A percentile compares a stretch with the other conserved stretches of the same genome.
These are phyloP conservation scores for Coccomyxa subellipsoidea DNA, from an alignment of 163 green algal species.

Conservation along the genomic window DNA sequence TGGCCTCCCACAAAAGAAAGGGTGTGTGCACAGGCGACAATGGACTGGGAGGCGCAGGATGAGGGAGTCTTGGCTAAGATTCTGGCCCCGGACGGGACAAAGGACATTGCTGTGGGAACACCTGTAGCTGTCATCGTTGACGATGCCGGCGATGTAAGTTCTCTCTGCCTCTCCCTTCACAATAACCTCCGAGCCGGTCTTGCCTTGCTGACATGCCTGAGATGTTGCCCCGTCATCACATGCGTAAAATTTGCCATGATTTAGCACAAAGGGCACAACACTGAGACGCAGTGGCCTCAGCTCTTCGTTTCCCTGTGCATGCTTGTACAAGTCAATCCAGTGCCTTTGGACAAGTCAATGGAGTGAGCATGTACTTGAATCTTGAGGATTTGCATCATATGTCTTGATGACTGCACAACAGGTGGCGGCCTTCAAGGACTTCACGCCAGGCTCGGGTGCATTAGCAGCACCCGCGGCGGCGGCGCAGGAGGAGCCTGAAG, in stretches of 20 bases:
- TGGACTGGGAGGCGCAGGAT: slow-evolving; percentile 60
- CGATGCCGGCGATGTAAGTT: slow-evolving; percentile 18
- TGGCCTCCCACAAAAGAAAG: no score
- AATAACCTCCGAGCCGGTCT: no score
- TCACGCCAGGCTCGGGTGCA: slow-evolving; percentile 26
- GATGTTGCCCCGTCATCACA: no score
- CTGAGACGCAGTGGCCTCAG: no score
- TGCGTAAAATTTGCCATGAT: no score
- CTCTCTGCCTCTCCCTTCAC: neutral
- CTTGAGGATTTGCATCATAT: no score
- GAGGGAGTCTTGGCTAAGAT: slow-evolving; percentile 67
- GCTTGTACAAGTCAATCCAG: no score
- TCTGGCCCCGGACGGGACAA: slow-evolving; percentile 28
- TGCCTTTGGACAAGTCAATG: no score
- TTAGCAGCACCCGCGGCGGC: neutral
- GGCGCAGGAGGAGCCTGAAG: neutral
- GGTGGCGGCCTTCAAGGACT: slow-evolving; percentile 66
- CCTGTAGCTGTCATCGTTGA: slow-evolving; percentile 77
- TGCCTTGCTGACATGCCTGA: no score
- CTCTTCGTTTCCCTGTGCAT: no score
- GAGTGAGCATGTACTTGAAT: no score
- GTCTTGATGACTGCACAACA: neutral
- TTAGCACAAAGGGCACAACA: no score
- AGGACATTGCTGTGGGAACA: slow-evolving; percentile 58
- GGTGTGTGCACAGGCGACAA: slow-evolving; percentile 54